Evolutionary conservation across 176 grass and related monocot species (phyloP).

Genomic region (Musa itinerans): DNA sequence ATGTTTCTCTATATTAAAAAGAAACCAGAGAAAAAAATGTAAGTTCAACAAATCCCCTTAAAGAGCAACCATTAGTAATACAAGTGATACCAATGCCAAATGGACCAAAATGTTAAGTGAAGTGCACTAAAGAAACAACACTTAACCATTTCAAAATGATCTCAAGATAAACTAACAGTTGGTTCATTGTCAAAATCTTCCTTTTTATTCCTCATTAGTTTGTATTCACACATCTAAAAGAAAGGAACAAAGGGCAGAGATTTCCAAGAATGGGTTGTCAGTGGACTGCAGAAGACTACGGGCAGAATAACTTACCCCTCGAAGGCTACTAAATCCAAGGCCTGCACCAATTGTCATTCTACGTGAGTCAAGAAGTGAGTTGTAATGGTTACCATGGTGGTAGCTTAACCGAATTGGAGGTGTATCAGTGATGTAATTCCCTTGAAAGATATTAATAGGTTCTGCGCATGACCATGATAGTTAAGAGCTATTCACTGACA

Average conservation of each 20-base stretch:
- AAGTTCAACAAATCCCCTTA: background rate
- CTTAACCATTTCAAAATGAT: too few species aligned
- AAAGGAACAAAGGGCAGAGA: background rate
- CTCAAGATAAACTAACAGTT: too few species aligned
- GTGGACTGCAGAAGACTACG: background rate
- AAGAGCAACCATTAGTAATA: background rate
- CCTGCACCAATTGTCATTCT: conserved; percentile 70
- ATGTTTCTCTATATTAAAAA: conserved; percentile 46
- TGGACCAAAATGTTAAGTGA: too few species aligned
- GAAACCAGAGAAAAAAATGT: background rate
- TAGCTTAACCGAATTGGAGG: conserved; percentile 93
- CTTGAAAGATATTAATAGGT: conserved; percentile 98
- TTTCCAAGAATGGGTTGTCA: background rate
- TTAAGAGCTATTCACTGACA: conserved; percentile 2
- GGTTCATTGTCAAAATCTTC: background rate
- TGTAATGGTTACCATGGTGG: conserved; percentile 99
- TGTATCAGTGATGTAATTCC: conserved; percentile 82
- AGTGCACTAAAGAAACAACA: too few species aligned
- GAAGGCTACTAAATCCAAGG: conserved; percentile 86
- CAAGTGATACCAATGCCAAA: too few species aligned
- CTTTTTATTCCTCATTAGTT: background rate
- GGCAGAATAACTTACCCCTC: conserved; percentile 54
- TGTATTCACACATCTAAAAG: background rate
- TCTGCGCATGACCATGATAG: conserved; percentile 48
- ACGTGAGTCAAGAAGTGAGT: conserved; percentile 91